phyloP scores from a whole-genome alignment of 2,329 filamentous ascomycete genomes.

The Uncinocarpus reesii region DNA sequence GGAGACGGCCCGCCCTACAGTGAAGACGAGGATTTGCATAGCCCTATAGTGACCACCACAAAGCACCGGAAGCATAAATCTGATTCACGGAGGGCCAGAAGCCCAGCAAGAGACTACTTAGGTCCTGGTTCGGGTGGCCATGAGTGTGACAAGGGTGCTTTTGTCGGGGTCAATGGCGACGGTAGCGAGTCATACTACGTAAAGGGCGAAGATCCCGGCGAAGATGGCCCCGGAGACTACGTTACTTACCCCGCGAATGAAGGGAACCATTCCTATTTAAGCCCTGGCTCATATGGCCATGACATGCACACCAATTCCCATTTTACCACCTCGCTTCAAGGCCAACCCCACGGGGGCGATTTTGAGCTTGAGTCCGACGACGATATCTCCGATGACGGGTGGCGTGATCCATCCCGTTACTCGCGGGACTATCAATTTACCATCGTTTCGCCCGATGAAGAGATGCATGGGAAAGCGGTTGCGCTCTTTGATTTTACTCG shows the following conservation, averaged over 20 bases:
- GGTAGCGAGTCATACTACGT: conserved; percentile 67
- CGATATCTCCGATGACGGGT: conserved; percentile 48
- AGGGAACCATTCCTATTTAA: conserved; percentile 45
- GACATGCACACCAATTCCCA: conserved; percentile 45
- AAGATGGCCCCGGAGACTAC: conserved; percentile 64
- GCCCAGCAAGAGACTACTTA: conserved; percentile 30
- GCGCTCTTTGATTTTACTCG: conserved; percentile 90
- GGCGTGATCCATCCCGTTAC: conserved; percentile 62
- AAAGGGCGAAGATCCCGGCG: conserved; percentile 52
- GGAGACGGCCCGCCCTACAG: conserved; percentile 86
- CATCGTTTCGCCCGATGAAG: conserved; percentile 88
- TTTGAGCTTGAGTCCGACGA: conserved; percentile 34
- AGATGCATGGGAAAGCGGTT: conserved; percentile 94
- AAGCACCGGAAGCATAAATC: conserved; percentile 73
- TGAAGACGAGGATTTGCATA: conserved; percentile 90
- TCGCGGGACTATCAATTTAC: conserved; percentile 90
- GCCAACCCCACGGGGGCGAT: conserved; percentile 27
- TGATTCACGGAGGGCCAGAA: conserved; percentile 40
- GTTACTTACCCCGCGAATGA: conserved; percentile 65
- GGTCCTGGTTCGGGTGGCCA: conserved; percentile 38
- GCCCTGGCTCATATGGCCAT: conserved; percentile 35
- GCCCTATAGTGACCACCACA: conserved; percentile 72
- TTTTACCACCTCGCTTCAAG: conserved; percentile 41
- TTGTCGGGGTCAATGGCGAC: conserved; percentile 56
- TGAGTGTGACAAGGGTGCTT: conserved; percentile 55